A percentile compares a stretch with the other conserved stretches of the same genome.
Evolutionary conservation across 805 yeast genomes (phyloP).

Genomic region (Kazachstania psychrophila): DNA sequence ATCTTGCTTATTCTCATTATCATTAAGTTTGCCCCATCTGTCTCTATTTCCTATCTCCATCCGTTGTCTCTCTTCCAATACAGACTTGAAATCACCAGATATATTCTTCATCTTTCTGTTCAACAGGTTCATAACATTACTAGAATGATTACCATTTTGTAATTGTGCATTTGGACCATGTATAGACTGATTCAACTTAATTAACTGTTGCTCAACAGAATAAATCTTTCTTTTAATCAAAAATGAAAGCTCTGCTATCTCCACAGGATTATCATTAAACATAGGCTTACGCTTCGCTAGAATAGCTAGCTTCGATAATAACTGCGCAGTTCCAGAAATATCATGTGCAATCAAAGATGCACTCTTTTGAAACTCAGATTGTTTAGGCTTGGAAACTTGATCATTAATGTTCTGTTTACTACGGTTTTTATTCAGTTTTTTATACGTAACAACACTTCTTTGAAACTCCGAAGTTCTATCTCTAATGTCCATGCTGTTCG

Average conservation of each 20-base stretch:
- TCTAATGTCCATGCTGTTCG: conserved; percentile 35
- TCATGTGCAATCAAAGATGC: conserved; percentile 85
- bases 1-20: conserved; percentile 2
- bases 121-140: conserved; percentile 76
- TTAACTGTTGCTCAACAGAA: conserved; percentile 71
- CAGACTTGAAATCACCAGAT: conserved; percentile 83
- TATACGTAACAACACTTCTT: conserved; percentile 74
- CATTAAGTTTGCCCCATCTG: conserved; percentile 74
- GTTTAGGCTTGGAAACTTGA: neutral
- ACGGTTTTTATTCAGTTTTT: conserved; percentile 55
- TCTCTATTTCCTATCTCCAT: conserved; percentile 71
- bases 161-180: conserved; percentile 1
- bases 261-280: conserved; percentile 90
- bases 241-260: conserved; percentile 83
- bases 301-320: conserved; percentile 68
- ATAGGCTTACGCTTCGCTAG: conserved; percentile 84
- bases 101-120: conserved; percentile 88
- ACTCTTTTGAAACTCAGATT: conserved; percentile 52
- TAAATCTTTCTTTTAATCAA: conserved; percentile 43
- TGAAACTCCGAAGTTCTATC: conserved; percentile 91
- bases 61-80: conserved; percentile 78
- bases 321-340: conserved; percentile 73
- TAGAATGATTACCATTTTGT: conserved; percentile 40
- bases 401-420: conserved; percentile 27
- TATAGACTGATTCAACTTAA: conserved; percentile 56